Conservation (phyloP, 306 rosid species). For the Vachellia pachyceras region DNA sequence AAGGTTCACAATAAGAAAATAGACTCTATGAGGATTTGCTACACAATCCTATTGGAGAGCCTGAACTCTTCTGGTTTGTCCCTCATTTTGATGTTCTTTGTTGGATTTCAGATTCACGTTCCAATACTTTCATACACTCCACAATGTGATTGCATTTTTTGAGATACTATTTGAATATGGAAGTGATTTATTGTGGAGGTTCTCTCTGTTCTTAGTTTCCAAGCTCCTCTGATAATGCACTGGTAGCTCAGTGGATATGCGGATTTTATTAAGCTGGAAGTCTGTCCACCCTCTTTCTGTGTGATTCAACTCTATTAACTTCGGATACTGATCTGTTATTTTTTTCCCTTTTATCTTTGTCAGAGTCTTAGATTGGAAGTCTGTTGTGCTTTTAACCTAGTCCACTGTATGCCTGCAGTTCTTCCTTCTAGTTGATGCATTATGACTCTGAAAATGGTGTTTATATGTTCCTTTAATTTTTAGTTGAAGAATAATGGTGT, state of each 20-base stretch:
- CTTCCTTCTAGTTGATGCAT: neutral
- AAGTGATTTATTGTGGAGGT: constrained; percentile 13
- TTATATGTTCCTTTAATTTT: neutral
- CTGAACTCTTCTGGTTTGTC: constrained; percentile 73
- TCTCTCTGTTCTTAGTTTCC: constrained; percentile 1
- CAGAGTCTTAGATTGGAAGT: neutral
- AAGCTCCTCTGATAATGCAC: neutral
- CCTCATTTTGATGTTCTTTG: constrained; percentile 32
- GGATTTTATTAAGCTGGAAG: constrained; percentile 1
- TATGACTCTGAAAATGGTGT: neutral
- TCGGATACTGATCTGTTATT: neutral
- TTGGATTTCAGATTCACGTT: constrained; percentile 34
- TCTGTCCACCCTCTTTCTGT: neutral
- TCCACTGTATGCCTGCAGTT: neutral
- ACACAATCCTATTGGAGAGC: constrained; percentile 83
- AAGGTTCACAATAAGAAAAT: constrained; percentile 49
- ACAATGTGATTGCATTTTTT: constrained; percentile 29
- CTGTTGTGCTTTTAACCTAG: neutral
- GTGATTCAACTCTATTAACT: neutral
- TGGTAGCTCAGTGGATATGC: constrained; percentile 12
- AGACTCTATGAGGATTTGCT: too few relatives aligned
- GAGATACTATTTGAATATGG: constrained; percentile 8
- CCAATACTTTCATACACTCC: constrained; percentile 22
- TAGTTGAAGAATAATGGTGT: neutral
- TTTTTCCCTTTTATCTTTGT: neutral